These are phyloP conservation scores for Penicillium sp. DNA, from an alignment of 2,329 filamentous ascomycete genomes.

Conservation along the genomic window DNA sequence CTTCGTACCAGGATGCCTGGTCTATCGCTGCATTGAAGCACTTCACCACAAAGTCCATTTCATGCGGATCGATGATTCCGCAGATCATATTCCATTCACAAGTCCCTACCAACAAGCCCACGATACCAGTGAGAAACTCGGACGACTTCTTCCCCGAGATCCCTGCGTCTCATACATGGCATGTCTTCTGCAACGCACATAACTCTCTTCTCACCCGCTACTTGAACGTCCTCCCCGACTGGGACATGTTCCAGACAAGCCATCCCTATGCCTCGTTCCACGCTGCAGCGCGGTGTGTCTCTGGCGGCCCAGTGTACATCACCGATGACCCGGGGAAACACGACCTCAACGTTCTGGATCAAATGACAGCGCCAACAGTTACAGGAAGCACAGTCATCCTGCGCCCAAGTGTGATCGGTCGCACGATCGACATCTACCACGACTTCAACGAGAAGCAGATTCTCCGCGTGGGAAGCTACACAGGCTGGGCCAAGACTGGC, in stretches of 20 bases:
- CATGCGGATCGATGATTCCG: slow-evolving; percentile 90
- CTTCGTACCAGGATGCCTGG: slow-evolving; percentile 81
- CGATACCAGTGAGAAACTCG: slow-evolving; percentile 74
- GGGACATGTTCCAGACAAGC: slow-evolving; percentile 68
- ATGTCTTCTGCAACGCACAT: slow-evolving; percentile 90
- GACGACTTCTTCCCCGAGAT: slow-evolving; percentile 86
- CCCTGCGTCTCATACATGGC: slow-evolving; percentile 80
- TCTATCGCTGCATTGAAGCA: slow-evolving; percentile 68
- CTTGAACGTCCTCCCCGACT: slow-evolving; percentile 81
- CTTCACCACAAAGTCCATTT: slow-evolving; percentile 73
- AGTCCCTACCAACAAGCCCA: slow-evolving; percentile 67
- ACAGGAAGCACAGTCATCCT: slow-evolving; percentile 73
- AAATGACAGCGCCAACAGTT: slow-evolving; percentile 73
- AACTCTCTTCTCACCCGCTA: slow-evolving; percentile 77
- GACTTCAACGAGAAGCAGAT: slow-evolving; percentile 67
- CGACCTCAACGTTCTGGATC: slow-evolving; percentile 65
- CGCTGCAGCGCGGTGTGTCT: slow-evolving; percentile 81
- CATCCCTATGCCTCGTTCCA: slow-evolving; percentile 75
- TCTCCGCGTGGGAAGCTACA: slow-evolving; percentile 73
- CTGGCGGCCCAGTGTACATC: slow-evolving; percentile 89
- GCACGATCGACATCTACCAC: slow-evolving; percentile 67
- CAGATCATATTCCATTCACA: slow-evolving; percentile 82
- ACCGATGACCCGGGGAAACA: slow-evolving; percentile 84
- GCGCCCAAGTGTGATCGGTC: slow-evolving; percentile 68
- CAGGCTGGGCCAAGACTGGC: slow-evolving; percentile 62